phyloP scores from a whole-genome alignment of 1,284 basidiomycete genomes.

The Inonotus hispidus region DNA sequence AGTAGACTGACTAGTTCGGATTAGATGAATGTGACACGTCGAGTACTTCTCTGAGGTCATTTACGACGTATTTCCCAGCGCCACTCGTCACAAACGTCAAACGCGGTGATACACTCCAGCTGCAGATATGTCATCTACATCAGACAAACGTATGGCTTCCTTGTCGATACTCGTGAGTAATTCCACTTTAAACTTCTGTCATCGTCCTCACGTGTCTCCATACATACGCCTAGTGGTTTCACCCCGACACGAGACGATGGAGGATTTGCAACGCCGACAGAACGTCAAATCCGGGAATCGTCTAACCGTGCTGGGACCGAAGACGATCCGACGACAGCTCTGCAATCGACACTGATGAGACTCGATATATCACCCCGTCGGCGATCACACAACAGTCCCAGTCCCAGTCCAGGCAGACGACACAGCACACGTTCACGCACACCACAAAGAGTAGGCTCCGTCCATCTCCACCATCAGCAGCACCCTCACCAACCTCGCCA shows the following conservation, averaged over 20 bases:
- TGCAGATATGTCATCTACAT: slow-evolving; percentile 20
- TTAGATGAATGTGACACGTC: slow-evolving; percentile 14
- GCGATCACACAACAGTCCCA: background rate
- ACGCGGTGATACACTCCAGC: slow-evolving; percentile 17
- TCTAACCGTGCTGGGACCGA: background rate
- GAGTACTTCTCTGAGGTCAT: slow-evolving; percentile 16
- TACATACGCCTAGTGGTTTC: slow-evolving; percentile 8
- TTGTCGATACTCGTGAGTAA: slow-evolving; percentile 19
- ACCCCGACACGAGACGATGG: slow-evolving; percentile 18
- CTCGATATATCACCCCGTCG: slow-evolving; percentile 13
- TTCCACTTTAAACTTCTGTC: background rate
- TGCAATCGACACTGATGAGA: slow-evolving; percentile 12
- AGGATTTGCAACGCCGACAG: slow-evolving; percentile 16
- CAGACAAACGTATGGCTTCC: slow-evolving; percentile 18
- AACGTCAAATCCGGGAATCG: slow-evolving; percentile 8
- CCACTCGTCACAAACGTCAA: slow-evolving; percentile 12
- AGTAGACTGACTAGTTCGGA: background rate
- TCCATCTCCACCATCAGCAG: too few species aligned
- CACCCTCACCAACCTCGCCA: background rate
- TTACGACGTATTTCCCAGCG: slow-evolving; percentile 17
- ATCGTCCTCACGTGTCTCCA: background rate
- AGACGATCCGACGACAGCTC: background rate
- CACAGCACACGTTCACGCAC: slow-evolving; percentile 13
- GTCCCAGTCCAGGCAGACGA: background rate
- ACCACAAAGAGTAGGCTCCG: slow-evolving; percentile 5